Percentiles rank a stretch among this genome's conserved stretches.
These are phyloP conservation scores for Bauhinia variegata DNA, from an alignment of 306 rosid genomes.

Conservation along the genomic window DNA sequence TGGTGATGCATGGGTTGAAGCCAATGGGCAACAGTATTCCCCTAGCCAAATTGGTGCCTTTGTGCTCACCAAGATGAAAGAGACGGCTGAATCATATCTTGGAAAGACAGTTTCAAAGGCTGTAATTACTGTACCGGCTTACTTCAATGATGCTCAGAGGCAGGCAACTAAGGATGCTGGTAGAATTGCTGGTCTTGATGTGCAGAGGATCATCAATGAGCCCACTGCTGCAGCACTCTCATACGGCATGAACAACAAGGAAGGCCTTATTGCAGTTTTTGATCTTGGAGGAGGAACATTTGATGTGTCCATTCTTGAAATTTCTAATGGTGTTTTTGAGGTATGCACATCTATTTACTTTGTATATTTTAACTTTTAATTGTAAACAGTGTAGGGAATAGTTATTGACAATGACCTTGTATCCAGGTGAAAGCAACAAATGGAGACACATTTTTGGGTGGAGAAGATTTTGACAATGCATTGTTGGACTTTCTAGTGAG, in stretches of 20 bases:
- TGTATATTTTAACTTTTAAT: background rate
- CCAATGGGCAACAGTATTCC: constrained; percentile 86
- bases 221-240: constrained; percentile 99
- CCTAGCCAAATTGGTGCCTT: constrained; percentile 96
- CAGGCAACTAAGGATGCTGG: constrained; percentile 99
- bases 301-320: constrained; percentile 93
- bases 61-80: constrained; percentile 83
- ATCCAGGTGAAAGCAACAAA: constrained; percentile 90
- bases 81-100: constrained; percentile 91
- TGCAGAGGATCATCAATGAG: constrained; percentile 89
- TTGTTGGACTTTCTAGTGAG: constrained; percentile 74
- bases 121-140: constrained; percentile 91
- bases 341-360: constrained; percentile 36
- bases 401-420: constrained; percentile 10
- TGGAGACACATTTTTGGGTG: constrained; percentile 95
- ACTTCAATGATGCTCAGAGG: constrained; percentile 87
- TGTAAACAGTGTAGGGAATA: background rate
- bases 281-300: constrained; percentile 99
- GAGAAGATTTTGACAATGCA: constrained; percentile 93
- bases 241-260: constrained; percentile 94
- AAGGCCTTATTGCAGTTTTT: constrained; percentile 90
- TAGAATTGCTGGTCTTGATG: constrained; percentile 91
- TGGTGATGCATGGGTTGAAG: constrained; percentile 99
- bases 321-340: constrained; percentile 96
- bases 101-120: constrained; percentile 81